A percentile compares a stretch with the other conserved stretches of the same genome.
Evolutionary conservation across 2,329 filamentous ascomycete species (phyloP).

Genomic region (Aspergillus udagawae): DNA sequence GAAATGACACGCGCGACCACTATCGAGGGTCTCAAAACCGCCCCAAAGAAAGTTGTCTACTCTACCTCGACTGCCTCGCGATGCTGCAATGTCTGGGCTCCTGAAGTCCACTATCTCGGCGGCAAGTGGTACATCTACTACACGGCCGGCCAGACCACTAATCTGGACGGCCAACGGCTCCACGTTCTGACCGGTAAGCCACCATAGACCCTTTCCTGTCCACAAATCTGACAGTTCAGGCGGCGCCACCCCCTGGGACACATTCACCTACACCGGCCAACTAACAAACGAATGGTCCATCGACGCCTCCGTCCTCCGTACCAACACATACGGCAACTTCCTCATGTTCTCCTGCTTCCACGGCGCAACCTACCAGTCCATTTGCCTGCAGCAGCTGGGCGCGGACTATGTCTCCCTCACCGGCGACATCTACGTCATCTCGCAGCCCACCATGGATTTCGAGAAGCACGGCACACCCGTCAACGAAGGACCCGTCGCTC

Average conservation of each 20-base stretch:
- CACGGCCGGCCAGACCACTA: constrained; percentile 45
- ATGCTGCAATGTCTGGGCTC: constrained; percentile 57
- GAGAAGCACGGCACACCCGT: constrained; percentile 50
- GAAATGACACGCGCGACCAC: constrained; percentile 53
- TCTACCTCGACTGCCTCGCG: constrained; percentile 44
- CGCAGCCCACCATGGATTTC: constrained; percentile 49
- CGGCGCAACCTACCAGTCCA: constrained; percentile 24
- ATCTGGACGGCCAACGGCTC: constrained; percentile 49
- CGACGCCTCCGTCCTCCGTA: constrained; percentile 51
- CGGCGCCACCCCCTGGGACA: constrained; percentile 50
- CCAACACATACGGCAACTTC: constrained; percentile 49
- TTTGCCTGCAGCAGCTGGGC: constrained; percentile 11
- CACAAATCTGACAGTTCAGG: constrained; percentile 25
- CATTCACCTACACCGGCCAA: constrained; percentile 48
- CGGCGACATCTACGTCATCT: constrained; percentile 48
- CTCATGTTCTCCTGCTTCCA: constrained; percentile 52
- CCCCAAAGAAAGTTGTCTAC: constrained; percentile 50
- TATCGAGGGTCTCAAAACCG: constrained; percentile 53
- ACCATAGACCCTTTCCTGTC: too few relatives aligned
- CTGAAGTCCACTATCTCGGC: constrained; percentile 52
- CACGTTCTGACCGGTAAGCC: constrained; percentile 50
- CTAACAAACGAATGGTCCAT: constrained; percentile 51
- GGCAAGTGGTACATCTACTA: constrained; percentile 56
- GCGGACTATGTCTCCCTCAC: constrained; percentile 22
- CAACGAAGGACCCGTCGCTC: constrained; percentile 52